phyloP scores from a whole-genome alignment of 495 filamentous ascomycete species.

The Rusavskia elegans region DNA sequence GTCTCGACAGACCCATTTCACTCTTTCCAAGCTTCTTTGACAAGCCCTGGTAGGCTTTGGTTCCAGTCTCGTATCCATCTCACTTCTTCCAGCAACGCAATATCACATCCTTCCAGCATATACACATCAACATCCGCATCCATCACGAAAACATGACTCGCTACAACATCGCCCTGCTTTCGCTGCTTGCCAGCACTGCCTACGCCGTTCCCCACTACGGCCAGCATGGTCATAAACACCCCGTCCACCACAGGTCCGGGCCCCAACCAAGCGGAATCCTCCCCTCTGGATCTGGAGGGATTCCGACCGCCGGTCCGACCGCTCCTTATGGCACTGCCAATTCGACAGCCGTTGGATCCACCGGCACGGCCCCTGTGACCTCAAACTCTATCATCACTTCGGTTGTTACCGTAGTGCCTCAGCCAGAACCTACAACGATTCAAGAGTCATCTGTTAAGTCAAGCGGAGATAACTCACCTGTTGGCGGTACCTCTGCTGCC shows the following conservation, averaged over 20 bases:
- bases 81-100: background rate
- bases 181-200: constrained; percentile 9
- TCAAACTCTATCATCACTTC: background rate
- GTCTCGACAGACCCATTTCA: constrained; percentile 2
- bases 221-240: background rate
- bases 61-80: background rate
- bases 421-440: background rate
- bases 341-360: constrained; percentile 3
- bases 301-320: background rate
- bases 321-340: constrained; percentile 2
- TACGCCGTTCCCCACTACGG: constrained; percentile 11
- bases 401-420: constrained; percentile 16
- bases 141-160: constrained; percentile 7
- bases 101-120: background rate
- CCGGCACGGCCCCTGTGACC: constrained; percentile 17
- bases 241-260: background rate
- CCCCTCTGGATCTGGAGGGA: background rate
- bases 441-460: constrained; percentile 1
- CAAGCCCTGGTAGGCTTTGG: constrained; percentile 15
- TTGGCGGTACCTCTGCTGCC: background rate
- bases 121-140: background rate
- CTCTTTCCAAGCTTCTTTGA: background rate
- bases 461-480: constrained; percentile 1
- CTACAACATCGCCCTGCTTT: constrained; percentile 8
- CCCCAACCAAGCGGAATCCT: background rate